phyloP scores from a whole-genome alignment of 192 early-diverging fungal genomes.

The Thamnidium elegans region DNA sequence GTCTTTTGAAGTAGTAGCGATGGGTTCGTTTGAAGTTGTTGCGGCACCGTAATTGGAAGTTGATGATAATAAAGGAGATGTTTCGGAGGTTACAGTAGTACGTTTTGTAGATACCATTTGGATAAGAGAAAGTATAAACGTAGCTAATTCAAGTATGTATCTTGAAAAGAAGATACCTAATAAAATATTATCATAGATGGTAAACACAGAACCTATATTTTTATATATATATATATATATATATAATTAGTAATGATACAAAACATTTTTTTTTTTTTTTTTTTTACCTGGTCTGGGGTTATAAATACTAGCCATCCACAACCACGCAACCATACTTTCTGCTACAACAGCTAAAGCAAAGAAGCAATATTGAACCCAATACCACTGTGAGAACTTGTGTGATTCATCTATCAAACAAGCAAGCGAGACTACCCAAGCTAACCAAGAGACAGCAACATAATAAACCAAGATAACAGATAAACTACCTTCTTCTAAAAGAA shows the following conservation, averaged over 20 bases:
- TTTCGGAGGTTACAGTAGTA: conserved; percentile 19
- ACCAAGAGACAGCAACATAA: conserved; percentile 39
- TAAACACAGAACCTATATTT: conserved; percentile 11
- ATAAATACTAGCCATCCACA: conserved; percentile 34
- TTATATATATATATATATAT: background rate
- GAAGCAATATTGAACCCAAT: conserved; percentile 51
- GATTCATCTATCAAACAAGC: conserved; percentile 36
- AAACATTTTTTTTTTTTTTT: background rate
- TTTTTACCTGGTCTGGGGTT: conserved; percentile 30
- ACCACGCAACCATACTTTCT: conserved; percentile 43
- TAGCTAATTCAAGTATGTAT: conserved; percentile 35
- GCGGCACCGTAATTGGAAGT: background rate
- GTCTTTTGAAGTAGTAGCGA: conserved; percentile 25
- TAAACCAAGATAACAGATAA: conserved; percentile 38
- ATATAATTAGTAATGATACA: background rate
- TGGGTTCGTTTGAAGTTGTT: conserved; percentile 11
- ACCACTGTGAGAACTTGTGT: conserved; percentile 39
- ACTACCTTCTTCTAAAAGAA: conserved; percentile 37
- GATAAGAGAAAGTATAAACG: conserved; percentile 34
- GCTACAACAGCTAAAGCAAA: conserved; percentile 42
- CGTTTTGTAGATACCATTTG: conserved; percentile 19
- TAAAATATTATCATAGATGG: conserved; percentile 33
- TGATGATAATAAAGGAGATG: conserved; percentile 24
- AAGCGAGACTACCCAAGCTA: conserved; percentile 40
- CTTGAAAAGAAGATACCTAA: conserved; percentile 42